A percentile compares a stretch with the other conserved stretches of the same genome.
phyloP scores from a whole-genome alignment of 2,329 filamentous ascomycete genomes.

The Coniochaeta ligniaria region DNA sequence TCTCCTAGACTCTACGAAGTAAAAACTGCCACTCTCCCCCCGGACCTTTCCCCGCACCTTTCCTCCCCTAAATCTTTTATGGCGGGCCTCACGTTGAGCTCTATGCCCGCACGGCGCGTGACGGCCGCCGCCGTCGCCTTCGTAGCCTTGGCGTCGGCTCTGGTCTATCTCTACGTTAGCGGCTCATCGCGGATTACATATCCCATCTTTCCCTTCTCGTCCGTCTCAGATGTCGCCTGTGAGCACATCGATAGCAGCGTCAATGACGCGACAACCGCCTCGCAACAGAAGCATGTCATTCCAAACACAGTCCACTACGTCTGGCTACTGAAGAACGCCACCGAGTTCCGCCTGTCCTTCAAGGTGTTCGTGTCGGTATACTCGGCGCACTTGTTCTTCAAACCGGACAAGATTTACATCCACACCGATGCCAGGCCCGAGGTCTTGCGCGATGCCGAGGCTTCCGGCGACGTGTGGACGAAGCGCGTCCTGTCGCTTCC shows the following conservation, averaged over 20 bases:
- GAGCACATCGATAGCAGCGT: neutral
- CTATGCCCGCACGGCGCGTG: neutral
- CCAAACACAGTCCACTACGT: constrained; percentile 20
- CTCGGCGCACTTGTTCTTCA: constrained; percentile 13
- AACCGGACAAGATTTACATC: constrained; percentile 16
- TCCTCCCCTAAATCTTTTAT: neutral
- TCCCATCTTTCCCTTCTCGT: neutral
- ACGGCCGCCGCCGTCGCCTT: neutral
- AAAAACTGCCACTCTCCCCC: neutral
- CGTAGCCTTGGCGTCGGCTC: neutral
- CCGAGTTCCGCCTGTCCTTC: constrained; percentile 13
- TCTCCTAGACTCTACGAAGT: neutral
- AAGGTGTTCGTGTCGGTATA: constrained; percentile 17
- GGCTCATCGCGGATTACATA: neutral
- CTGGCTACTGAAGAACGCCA: constrained; percentile 12
- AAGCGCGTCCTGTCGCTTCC: constrained; percentile 13
- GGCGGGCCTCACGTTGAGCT: neutral
- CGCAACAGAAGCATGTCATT: constrained; percentile 5
- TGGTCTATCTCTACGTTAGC: neutral
- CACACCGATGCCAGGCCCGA: constrained; percentile 16
- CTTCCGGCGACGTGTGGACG: constrained; percentile 14
- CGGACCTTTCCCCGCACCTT: neutral
- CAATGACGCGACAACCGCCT: neutral
- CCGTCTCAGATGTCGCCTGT: neutral
- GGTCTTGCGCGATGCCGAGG: constrained; percentile 7